A percentile compares a stretch with the other conserved stretches of the same genome.
Conservation (phyloP, 176 grass and related monocot genomes). For the Aegilops umbellulata region DNA sequence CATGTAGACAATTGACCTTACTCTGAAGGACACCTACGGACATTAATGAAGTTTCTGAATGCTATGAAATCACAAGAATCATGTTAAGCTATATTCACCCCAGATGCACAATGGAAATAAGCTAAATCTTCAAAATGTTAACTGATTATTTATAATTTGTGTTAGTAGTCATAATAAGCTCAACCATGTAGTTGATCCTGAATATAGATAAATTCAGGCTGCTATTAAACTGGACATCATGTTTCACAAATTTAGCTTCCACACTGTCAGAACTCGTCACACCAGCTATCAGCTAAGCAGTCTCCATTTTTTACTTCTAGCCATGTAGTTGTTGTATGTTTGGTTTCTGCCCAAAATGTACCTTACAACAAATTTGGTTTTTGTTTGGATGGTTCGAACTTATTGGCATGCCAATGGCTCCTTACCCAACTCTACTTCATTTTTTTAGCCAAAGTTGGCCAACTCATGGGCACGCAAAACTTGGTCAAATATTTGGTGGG, state of each 20-base stretch:
- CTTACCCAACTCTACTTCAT: neutral
- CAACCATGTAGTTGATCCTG: neutral
- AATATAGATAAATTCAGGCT: neutral
- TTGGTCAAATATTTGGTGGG: no score
- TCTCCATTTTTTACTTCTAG: neutral
- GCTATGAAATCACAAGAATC: neutral
- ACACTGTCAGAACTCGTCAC: neutral
- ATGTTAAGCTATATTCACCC: neutral
- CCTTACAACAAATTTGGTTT: neutral
- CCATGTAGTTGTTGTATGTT: neutral
- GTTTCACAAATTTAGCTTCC: neutral
- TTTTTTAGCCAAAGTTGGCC: neutral
- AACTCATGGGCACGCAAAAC: neutral
- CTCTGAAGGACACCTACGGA: neutral
- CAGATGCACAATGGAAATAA: slow-evolving; percentile 4
- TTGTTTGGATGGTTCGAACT: neutral
- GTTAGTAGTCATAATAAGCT: neutral
- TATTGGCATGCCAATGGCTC: neutral
- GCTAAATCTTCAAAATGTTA: slow-evolving; percentile 9
- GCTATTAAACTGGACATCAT: neutral
- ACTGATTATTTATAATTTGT: neutral
- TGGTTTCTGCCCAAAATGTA: neutral
- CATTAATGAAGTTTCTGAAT: neutral
- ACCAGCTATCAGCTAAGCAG: neutral
- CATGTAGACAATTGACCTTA: neutral